Evolutionary conservation across 192 early-diverging fungal genomes (phyloP), one percentile per base, ranked within the genome.

Genomic region (Coemansia aciculifera): DNA sequence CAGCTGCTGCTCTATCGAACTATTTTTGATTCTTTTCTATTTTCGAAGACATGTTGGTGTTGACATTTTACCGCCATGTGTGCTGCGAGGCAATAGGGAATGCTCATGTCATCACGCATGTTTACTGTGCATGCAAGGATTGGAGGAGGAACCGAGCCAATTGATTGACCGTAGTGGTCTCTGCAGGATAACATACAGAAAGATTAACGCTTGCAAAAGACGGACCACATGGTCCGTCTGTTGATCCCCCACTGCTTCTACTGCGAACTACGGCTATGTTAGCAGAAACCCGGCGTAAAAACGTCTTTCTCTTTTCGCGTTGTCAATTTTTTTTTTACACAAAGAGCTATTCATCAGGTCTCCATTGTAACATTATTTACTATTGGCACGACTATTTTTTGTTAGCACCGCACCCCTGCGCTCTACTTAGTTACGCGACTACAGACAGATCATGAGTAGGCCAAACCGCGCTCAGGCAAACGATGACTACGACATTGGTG

Each of bases 401-500:
- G 43, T 24, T 17, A 15, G 12, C 29, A 17, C 29, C 29, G 0
- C 54, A 23, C 10, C 34, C 31, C 27, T 31, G 21, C 31, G 40
- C 43, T 15, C 3, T 54, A 29, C 51, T 56, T 27, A 32, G 13
- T 56, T 31, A 31, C 36, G 23, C n/a, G 27, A 49, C 42, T 3
- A 49, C 37, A 27, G 24, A n/a, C 19, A 42, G 36, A 66, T 7
- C 64, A 57, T 62, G 61, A 59, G 27, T n/a, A 24, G 36, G 23
- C 49, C 49, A 39, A 62, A 59, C 57, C 68, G 66, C 3, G 71
- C 56, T 37, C 56, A 68, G 23, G 49, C 54, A 5, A 66, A 75
- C 56, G 66, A 71, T 56, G 72, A 66, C 8, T 72, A 77, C 29
- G 60, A 73, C 46, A 63, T 71, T n/a, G 21, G 49, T 36, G 74